Conservation (phyloP, 2,329 filamentous ascomycete species). For the Clonostachys rosea region DNA sequence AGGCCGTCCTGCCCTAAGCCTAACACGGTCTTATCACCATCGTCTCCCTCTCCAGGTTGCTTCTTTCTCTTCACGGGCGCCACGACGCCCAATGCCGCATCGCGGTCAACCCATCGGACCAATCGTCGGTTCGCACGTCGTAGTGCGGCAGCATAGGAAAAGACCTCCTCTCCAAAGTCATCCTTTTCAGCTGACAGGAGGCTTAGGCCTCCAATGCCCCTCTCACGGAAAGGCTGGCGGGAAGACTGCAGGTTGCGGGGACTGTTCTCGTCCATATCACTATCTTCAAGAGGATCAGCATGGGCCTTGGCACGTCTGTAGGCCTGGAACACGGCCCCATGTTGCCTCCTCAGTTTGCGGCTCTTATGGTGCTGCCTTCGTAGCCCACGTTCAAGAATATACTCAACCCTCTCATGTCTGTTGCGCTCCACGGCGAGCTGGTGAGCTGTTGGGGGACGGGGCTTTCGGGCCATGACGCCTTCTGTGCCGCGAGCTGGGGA, state of each 20-base stretch:
- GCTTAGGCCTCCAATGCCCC: constrained; percentile 59
- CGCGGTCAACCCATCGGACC: constrained; percentile 58
- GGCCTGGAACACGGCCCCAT: constrained; percentile 64
- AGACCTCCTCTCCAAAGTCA: constrained; percentile 73
- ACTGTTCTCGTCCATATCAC: constrained; percentile 50
- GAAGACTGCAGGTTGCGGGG: constrained; percentile 22
- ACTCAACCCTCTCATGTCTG: constrained; percentile 73
- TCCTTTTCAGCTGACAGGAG: constrained; percentile 58
- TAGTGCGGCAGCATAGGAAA: constrained; percentile 61
- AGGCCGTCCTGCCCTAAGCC: constrained; percentile 8
- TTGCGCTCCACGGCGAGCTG: constrained; percentile 79
- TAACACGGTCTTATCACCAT: constrained; percentile 7
- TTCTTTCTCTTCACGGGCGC: constrained; percentile 35
- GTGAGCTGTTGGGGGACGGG: constrained; percentile 74
- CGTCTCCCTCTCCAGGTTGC: constrained; percentile 10
- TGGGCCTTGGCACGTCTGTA: constrained; percentile 58
- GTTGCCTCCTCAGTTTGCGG: constrained; percentile 55
- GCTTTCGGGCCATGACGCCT: constrained; percentile 54
- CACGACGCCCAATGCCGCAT: constrained; percentile 40
- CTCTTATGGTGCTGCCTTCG: constrained; percentile 61
- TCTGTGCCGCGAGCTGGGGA: constrained; percentile 55
- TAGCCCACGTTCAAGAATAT: constrained; percentile 73
- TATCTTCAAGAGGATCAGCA: constrained; percentile 54
- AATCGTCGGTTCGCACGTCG: constrained; percentile 60
- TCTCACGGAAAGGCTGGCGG: constrained; percentile 42